These are phyloP conservation scores for Fusarium sp. DNA, from an alignment of 2,329 filamentous ascomycete genomes.

Conservation along the genomic window DNA sequence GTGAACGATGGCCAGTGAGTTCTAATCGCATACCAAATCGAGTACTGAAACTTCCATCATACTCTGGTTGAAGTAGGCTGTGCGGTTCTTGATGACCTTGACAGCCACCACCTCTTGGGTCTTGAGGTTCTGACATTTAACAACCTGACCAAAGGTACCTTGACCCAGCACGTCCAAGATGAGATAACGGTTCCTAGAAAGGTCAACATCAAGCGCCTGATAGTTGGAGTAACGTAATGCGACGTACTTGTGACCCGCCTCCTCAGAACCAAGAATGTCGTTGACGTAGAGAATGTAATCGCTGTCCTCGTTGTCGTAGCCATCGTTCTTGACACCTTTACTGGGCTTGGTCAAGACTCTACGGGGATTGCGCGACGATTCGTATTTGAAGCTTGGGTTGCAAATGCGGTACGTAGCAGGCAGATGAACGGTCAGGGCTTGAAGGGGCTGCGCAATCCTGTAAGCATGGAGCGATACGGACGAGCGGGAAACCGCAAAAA, in stretches of 20 bases:
- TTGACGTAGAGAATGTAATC: constrained; percentile 99
- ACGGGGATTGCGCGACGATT: constrained; percentile 95
- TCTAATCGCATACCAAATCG: constrained; percentile 75
- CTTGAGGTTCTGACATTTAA: constrained; percentile 98
- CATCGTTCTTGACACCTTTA: constrained; percentile 98
- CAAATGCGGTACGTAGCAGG: constrained; percentile 98
- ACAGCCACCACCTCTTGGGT: constrained; percentile 98
- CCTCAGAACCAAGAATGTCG: constrained; percentile 96
- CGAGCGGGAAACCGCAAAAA: neutral
- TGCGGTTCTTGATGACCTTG: constrained; percentile 99
- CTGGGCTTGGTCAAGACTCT: constrained; percentile 97
- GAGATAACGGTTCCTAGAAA: constrained; percentile 86
- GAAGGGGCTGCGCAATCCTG: constrained; percentile 75
- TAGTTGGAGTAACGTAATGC: neutral
- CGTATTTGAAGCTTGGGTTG: constrained; percentile 98
- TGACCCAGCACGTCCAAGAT: constrained; percentile 97
- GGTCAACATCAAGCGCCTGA: constrained; percentile 17
- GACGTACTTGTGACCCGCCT: constrained; percentile 93
- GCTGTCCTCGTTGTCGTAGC: constrained; percentile 98
- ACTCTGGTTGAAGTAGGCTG: constrained; percentile 99
- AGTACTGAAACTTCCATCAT: constrained; percentile 99
- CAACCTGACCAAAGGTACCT: constrained; percentile 97
- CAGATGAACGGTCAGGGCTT: constrained; percentile 93
- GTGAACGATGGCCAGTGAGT: neutral
- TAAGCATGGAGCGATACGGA: constrained; percentile 18